Evolutionary conservation across 1,284 basidiomycete species (phyloP).

Genomic region (Stygiomarasmius scandens): DNA sequence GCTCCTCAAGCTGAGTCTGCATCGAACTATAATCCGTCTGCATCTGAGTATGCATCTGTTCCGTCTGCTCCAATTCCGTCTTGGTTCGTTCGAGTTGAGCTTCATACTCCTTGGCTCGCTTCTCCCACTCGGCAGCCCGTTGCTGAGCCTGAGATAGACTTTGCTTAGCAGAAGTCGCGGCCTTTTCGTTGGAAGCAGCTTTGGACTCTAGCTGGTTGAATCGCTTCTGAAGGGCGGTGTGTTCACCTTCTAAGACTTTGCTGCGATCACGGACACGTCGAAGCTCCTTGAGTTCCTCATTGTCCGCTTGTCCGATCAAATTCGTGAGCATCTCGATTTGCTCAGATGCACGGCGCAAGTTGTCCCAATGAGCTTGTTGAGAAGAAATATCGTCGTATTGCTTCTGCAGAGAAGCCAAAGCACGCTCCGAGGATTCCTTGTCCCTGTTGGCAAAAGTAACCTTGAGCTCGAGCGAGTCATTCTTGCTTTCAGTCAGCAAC

Average conservation of each 20-base stretch:
- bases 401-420: conserved; percentile 53
- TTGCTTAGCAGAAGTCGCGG: conserved; percentile 59
- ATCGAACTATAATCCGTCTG: conserved; percentile 68
- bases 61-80: conserved; percentile 64
- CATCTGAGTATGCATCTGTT: conserved; percentile 63
- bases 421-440: conserved; percentile 56
- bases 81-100: conserved; percentile 58
- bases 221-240: conserved; percentile 67
- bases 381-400: conserved; percentile 60
- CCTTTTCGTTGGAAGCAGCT: conserved; percentile 59
- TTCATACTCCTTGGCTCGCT: conserved; percentile 71
- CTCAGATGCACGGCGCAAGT: conserved; percentile 64
- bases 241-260: conserved; percentile 68
- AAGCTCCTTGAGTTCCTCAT: conserved; percentile 72
- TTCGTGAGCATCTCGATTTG: conserved; percentile 68
- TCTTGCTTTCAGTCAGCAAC: conserved; percentile 39
- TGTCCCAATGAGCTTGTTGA: conserved; percentile 73
- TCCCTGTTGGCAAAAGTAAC: conserved; percentile 58
- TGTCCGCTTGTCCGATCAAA: conserved; percentile 64
- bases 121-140: conserved; percentile 78
- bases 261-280: conserved; percentile 64
- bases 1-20: conserved; percentile 73
- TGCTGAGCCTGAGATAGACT: conserved; percentile 72
- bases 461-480: conserved; percentile 62
- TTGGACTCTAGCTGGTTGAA: conserved; percentile 72